Conservation (phyloP, 1,284 basidiomycete species). For the Thelephora terrestris region DNA sequence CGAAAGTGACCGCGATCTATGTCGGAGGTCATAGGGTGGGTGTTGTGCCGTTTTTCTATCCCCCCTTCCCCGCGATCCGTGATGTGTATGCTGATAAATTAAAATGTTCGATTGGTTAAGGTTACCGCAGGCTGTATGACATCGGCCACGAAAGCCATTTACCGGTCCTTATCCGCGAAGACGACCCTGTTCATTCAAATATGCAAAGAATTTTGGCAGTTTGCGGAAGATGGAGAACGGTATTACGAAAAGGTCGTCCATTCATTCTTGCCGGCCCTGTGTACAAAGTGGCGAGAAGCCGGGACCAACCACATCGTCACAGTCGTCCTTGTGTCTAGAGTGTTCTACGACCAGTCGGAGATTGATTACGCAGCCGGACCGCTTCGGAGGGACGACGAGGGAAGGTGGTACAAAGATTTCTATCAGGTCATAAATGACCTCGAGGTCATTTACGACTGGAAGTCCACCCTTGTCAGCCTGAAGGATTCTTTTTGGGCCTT, state of each 20-base stretch:
- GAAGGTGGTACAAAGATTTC: constrained; percentile 91
- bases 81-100: constrained; percentile 2
- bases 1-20: constrained; percentile 73
- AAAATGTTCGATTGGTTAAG: constrained; percentile 25
- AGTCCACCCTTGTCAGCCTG: constrained; percentile 73
- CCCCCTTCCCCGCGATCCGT: not conserved
- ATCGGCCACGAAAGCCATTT: constrained; percentile 79
- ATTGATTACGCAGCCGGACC: constrained; percentile 70
- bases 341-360: constrained; percentile 83
- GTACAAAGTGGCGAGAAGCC: constrained; percentile 72
- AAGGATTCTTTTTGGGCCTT: constrained; percentile 86
- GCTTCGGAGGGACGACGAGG: constrained; percentile 60
- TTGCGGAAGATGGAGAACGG: constrained; percentile 91
- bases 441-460: constrained; percentile 84
- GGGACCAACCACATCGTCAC: constrained; percentile 91
- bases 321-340: constrained; percentile 90
- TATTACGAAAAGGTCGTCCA: constrained; percentile 96
- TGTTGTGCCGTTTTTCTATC: too few species aligned
- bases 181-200: constrained; percentile 93
- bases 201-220: constrained; percentile 94
- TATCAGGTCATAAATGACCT: constrained; percentile 92
- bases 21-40: constrained; percentile 52
- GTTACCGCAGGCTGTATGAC: constrained; percentile 79
- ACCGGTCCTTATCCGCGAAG: constrained; percentile 86
- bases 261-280: constrained; percentile 81